Base-by-base conservation (phyloP, 768 basidiomycete genomes). In the Tubosaeta brunneosetosa region DNA sequence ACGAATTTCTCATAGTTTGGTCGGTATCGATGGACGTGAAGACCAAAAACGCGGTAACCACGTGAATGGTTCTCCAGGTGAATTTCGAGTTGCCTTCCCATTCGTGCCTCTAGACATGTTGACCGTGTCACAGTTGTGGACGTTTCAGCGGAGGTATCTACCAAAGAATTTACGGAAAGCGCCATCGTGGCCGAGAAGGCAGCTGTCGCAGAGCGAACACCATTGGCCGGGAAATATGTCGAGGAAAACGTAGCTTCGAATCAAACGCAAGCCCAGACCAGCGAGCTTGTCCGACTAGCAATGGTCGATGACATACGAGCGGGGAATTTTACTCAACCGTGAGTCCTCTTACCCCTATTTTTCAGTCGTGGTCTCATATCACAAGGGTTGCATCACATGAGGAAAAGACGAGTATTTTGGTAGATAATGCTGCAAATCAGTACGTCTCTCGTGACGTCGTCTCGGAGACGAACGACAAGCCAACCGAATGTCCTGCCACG, bases 1-100 rank as follows among this genome's bases (percentile, higher is more conserved):
- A n/a, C 45, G 6, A 58, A 6, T 8, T 37, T 19, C 6, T 40
- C 22, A 0, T 17, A 61, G 59, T 22, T 50, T 29, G 34, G 13
- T 46, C 9, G 40, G 40, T 33, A 32, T 36, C 1, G 38, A 19
- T 12, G 36, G n/a, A 6, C 22, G 16, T 3, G 27, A 50, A 13
- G 42, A 38, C 14, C 31, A 36, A 25, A 26, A 32, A 19, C 9
- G 7, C 13, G 26, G 32, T 2, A 27, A 48, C 17, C 7, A 6
- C 1, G 9, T 26, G 14, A 42, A 53, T 29, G 19, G 34, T 17
- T 9, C 10, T 17, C 1, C 34, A 34, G 48, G 61, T 61, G 25
- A 42, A 14, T 37, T 17, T 5, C 7, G 9, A 2, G 19, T n/a
- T 1, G 1, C 9, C 6, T 40, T 25, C n/a, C 22, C n/a, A 17